Evolutionary conservation across 371 early-diverging fungal species (phyloP), one percentile per base, ranked within the genome.

Genomic region (Mortierella sp.): DNA sequence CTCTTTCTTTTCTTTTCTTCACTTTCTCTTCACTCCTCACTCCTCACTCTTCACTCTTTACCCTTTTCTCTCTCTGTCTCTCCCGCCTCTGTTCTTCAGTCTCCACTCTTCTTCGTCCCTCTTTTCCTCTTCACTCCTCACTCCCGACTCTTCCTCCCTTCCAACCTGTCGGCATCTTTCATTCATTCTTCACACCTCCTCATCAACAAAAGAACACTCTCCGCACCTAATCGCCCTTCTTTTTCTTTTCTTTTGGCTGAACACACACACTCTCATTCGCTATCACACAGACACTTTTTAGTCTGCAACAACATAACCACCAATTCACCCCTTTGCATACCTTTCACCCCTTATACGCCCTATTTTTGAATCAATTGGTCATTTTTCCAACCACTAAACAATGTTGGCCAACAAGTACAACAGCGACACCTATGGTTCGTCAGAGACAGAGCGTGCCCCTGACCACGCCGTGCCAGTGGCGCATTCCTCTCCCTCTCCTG

Each of bases 381-480:
- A 41, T 41, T 41, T 41, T 65, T 48, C 56, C 12, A 63, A 35
- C 58, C 54, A 71, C 29, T 63, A 14, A 32, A 60, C 32, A 18
- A 86, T 81, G 79, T 79, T 86, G 86, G 77, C 71, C 75, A 82
- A 79, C 79, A 77, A 76, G 58, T 75, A 65, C 41, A 49, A 49
- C 16, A 68, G 79, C 29, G 74, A 81, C 46, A 68, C 38, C 51
- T 81, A 79, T 8, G 78, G 74, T 21, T 35, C 56, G 7, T 72
- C 76, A n/a, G 65, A 82, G n/a, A 55, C 78, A 43, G 78, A 77
- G 14, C 24, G 75, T 27, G 70, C 58, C 35, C 29, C 72, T 55
- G 81, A 72, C 44, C 76, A 80, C 29, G 51, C 24, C 41, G 38
- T 38, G 24, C 65, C 65, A 65, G 65, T 65, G 65, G 65, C 46